phyloP scores from a whole-genome alignment of 75 land plant genomes.

The Larix kaempferi region DNA sequence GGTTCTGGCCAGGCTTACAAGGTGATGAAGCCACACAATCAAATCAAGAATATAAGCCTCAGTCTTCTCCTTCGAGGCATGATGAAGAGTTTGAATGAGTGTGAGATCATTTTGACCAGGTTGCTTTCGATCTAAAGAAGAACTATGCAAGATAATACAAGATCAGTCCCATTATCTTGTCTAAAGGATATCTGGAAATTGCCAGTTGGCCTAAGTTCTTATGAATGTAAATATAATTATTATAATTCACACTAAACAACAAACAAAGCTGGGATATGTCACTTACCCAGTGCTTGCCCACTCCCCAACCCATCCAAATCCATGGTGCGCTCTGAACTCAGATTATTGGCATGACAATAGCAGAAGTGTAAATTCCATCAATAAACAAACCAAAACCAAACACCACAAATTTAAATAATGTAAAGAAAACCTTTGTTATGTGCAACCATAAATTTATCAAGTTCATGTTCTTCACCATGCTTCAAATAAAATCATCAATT shows the following conservation, averaged over 20 bases:
- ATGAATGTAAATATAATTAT: background rate
- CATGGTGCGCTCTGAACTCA: slow-evolving; percentile 84
- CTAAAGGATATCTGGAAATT: background rate
- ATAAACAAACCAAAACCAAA: slow-evolving; percentile 3
- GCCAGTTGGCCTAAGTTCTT: background rate
- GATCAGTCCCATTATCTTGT: background rate
- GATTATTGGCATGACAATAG: background rate
- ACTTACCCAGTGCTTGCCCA: slow-evolving; percentile 97
- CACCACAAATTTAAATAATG: background rate
- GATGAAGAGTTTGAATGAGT: slow-evolving; percentile 80
- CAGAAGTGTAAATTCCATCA: background rate
- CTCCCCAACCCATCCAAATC: slow-evolving; percentile 99
- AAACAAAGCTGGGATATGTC: background rate
- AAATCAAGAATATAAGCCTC: slow-evolving; percentile 80
- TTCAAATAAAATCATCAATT: background rate
- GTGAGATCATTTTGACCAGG: slow-evolving; percentile 57
- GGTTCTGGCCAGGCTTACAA: slow-evolving; percentile 56
- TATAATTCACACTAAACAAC: background rate
- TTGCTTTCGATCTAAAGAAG: slow-evolving; percentile 52
- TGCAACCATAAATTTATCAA: slow-evolving; percentile 4
- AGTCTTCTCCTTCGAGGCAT: slow-evolving; percentile 73
- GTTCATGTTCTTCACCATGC: background rate
- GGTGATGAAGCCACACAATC: slow-evolving; percentile 75
- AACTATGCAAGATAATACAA: slow-evolving; percentile 26
- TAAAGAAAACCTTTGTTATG: slow-evolving; percentile 2